phyloP scores from a whole-genome alignment of 202 grass and related monocot species.

The Digitaria exilis region DNA sequence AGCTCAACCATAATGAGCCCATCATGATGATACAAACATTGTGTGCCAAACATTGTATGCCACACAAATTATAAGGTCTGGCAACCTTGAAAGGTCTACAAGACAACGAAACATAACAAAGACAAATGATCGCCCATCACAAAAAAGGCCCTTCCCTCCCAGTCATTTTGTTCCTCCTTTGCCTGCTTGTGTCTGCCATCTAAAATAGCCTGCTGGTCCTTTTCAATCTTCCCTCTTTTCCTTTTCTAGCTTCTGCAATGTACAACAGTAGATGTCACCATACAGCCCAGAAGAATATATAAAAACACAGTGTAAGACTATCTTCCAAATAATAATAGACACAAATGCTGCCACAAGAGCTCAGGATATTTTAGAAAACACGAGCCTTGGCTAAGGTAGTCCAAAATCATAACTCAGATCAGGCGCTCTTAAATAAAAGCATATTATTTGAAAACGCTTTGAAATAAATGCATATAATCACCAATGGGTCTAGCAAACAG shows the following conservation, averaged over 20 bases:
- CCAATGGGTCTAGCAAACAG: background rate
- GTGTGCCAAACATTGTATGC: background rate
- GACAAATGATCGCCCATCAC: background rate
- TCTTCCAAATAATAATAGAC: background rate
- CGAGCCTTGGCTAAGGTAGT: background rate
- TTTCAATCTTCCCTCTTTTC: slow-evolving; percentile 36
- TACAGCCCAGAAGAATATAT: background rate
- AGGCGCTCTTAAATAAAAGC: background rate
- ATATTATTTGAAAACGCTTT: background rate
- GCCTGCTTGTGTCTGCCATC: slow-evolving; percentile 1
- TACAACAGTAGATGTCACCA: slow-evolving; percentile 16
- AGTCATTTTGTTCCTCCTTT: background rate
- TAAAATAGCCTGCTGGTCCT: background rate
- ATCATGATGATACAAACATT: background rate
- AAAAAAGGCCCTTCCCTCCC: background rate
- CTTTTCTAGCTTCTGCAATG: slow-evolving; percentile 52
- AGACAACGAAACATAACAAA: slow-evolving; percentile 1
- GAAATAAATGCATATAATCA: background rate
- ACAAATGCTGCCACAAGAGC: background rate
- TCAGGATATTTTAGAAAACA: background rate
- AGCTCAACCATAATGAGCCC: background rate
- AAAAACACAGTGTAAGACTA: background rate
- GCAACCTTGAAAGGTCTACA: slow-evolving; percentile 3
- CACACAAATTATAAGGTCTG: background rate
- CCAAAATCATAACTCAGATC: background rate